phyloP scores from a whole-genome alignment of 1,284 basidiomycete species.

The Ganoderma meredithae region DNA sequence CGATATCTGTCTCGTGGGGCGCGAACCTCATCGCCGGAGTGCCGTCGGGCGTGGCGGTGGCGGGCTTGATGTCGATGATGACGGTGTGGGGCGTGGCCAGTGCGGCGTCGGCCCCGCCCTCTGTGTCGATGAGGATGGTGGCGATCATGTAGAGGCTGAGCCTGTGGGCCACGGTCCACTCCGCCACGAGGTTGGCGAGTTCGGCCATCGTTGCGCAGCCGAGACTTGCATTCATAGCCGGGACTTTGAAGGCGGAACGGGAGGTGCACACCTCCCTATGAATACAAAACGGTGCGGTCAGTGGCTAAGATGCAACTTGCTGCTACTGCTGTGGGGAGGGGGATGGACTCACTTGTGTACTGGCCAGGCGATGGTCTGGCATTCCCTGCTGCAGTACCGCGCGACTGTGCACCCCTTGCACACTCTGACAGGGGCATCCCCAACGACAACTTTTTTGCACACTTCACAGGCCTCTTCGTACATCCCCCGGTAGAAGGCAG shows the following conservation, averaged over 20 bases:
- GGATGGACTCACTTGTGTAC: background rate
- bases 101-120: background rate
- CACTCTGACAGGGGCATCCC: background rate
- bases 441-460: no score
- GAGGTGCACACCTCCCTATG: background rate
- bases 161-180: background rate
- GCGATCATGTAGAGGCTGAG: background rate
- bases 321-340: no score
- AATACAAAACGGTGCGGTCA: background rate
- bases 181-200: background rate
- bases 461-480: no score
- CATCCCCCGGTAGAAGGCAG: no score
- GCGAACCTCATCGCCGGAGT: background rate
- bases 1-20: background rate
- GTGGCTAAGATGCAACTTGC: no score
- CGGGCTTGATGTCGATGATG: background rate
- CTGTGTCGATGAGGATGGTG: background rate
- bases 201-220: background rate
- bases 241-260: background rate
- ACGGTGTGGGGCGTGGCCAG: background rate
- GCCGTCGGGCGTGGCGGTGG: background rate
- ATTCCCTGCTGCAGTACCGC: conserved; percentile 4
- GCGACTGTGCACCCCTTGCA: background rate
- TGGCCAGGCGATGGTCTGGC: background rate
- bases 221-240: background rate